Evolutionary conservation across 2,329 filamentous ascomycete species (phyloP), one percentile per base, ranked within the genome.

Genomic region (Ramichloridium luteum): DNA sequence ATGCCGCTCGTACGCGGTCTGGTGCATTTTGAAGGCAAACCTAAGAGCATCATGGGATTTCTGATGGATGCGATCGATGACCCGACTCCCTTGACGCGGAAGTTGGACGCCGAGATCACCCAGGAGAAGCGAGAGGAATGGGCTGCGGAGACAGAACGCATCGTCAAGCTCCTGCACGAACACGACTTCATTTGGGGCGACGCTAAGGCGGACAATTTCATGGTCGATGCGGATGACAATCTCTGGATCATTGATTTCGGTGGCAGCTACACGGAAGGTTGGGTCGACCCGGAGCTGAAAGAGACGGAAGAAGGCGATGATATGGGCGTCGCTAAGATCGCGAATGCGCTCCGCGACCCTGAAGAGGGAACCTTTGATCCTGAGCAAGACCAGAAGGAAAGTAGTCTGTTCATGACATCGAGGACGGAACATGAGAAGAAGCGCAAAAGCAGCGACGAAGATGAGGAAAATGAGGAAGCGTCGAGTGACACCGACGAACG

Each of bases 201-300:
- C 30, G 55, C 52, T 2, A 58, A 60, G 40, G 51, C 55, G 5
- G 56, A 58, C 33, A 60, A 60, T 16, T 56, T 60, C 44, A 40
- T 60, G 44, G 52, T 59, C 6, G 55, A 58, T 36, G 28, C 39
- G 27, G 26, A 53, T n/a, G 48, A 55, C 13, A 38, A 50, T 23
- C 36, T 56, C n/a, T 59, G 50, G 50, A 54, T 59, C 15, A 57
- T 59, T 27, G 54, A 58, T 33, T 57, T 58, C 35, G 54, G 56
- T 5, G 56, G 56, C 1, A 51, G 50, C 20, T 57, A 51, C 27
- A 58, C 54, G 6, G 48, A 52, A 35, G 54, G 55, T 2, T 59
- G 54, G 56, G 47, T 59, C 1, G 53, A 58, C 36, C 39, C 46
- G 2, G 49, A 54, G 28, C 23, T 55, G 13, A 46, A 45, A 6